Evolutionary conservation across 1,139 yeast species (phyloP), one percentile per base, ranked within the genome.

Genomic region (Nakaseomyces sp.): DNA sequence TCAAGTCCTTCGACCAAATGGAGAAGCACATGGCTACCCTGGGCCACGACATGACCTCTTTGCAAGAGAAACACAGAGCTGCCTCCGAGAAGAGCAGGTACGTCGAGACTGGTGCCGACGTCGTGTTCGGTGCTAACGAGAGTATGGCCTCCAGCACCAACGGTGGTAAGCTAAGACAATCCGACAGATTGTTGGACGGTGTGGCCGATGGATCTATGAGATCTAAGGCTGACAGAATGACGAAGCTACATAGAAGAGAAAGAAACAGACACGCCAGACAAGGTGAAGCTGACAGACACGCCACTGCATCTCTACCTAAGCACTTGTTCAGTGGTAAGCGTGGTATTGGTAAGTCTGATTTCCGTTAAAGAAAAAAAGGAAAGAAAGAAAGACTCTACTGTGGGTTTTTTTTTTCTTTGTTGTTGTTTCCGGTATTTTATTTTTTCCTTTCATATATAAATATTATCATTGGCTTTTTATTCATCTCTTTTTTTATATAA

Each of bases 321-420:
- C 98, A 91, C 71, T 74, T 91, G 74, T 85, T 82, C 72, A 72
- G 89, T 61, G 99, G 99, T 70, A 91, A 93, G 76, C 81, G 96
- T 72, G 91, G 95, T 72, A 79, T 78, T 63, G 95, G 96, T 65
- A 81, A 82, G 61, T 83, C 85, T 53, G 91, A 82, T 66, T 67
- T 63, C 66, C 71, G 72, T 66, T 68, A 55, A 35, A 10, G 5
- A 18, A 32, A 17, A n/a, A n/a, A n/a, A n/a, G n/a, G n/a, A n/a
- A n/a, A n/a, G n/a, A n/a, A n/a, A n/a, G n/a, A 28, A 28, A n/a
- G 31, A 12, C 6, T 13, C n/a, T 12, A 39, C 13, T 39, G 28
- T 17, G 28, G 26, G n/a, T 28, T 18, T 19, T 22, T 29, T 20
- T 29, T 39, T n/a, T n/a, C n/a, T n/a, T n/a, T n/a, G n/a, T n/a